A percentile compares a stretch with the other conserved stretches of the same genome.
phyloP scores from a whole-genome alignment of 306 rosid species.

The Abrus pulchellus region DNA sequence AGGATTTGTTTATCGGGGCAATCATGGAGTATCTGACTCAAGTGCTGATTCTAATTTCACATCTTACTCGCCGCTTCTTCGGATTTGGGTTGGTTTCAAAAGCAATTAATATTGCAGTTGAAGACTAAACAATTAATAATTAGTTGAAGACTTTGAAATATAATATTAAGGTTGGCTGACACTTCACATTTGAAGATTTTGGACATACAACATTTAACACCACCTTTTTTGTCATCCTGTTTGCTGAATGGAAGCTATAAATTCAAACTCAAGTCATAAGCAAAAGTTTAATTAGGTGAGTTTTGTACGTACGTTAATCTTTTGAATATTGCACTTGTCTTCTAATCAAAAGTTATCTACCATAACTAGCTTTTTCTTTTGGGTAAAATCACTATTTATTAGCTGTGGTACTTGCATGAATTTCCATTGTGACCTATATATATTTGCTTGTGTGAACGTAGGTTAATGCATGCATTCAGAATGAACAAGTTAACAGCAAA shows the following conservation, averaged over 20 bases:
- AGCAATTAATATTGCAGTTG: neutral
- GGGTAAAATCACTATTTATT: neutral
- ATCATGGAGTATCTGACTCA: neutral
- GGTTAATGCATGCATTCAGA: neutral
- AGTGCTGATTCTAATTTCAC: neutral
- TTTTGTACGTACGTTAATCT: neutral
- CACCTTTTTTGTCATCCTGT: neutral
- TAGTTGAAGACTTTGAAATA: neutral
- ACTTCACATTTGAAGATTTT: neutral
- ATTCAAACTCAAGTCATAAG: neutral
- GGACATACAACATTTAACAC: neutral
- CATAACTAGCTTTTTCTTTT: too few species aligned
- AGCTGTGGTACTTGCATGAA: neutral
- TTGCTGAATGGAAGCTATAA: neutral
- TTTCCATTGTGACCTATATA: neutral
- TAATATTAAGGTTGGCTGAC: neutral
- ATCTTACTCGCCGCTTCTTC: constrained; percentile 7
- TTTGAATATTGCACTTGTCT: neutral
- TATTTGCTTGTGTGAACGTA: neutral
- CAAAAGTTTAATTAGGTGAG: neutral
- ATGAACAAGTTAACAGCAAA: neutral
- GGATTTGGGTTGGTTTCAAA: neutral
- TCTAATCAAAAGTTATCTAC: neutral
- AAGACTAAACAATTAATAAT: neutral
- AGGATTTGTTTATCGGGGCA: neutral